Base-by-base conservation (phyloP, 495 filamentous ascomycete species). In the Penicillium ochrochloron region DNA sequence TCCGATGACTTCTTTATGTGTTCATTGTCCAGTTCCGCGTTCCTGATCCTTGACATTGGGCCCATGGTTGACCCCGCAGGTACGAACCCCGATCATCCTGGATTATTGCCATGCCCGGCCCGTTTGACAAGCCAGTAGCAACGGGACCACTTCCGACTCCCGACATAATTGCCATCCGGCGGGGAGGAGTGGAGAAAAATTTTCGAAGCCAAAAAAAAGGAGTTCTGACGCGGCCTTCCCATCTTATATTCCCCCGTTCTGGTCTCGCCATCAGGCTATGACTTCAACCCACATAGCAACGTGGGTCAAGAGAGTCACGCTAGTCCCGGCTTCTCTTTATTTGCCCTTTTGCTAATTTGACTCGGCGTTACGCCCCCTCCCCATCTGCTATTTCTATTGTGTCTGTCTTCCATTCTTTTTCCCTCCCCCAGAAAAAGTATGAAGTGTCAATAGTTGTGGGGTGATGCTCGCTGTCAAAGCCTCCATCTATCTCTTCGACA, bases 251-350 rank as follows among this genome's bases (percentile, higher is more conserved):
- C 25, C 25, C 25, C 42, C 53, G 25, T 23, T 46, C 41, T 29
- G 31, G 33, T 52, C 42, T 39, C 51, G 60, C 51, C 33, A 72
- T 27, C 25, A 27, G 25, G 25, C 25, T 27, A 27, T 70, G 68
- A 72, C 65, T 63, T 68, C 65, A 70, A 66, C 56, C 55, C 52
- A 55, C 67, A 58, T 69, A 72, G 69, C 64, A 59, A 60, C 66
- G 70, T 72, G 70, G 70, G 70, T 69, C 67, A 34, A 60, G 10
- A 27, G 35, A 19, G 39, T 58, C 54, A 33, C 12, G 37, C 34
- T 19, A 57, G 52, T 17, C 53, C 25, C 46, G 62, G 42, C 50
- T 62, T 37, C 37, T 58, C 57, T 35, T 8, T 27, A 59, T 55
- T 50, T 60, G 10, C 35, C 41, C 31, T 50, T 46, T 27, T 1